A percentile compares a stretch with the other conserved stretches of the same genome.
Conservation (phyloP, 495 filamentous ascomycete genomes). For the Aspergillus bridgeri region DNA sequence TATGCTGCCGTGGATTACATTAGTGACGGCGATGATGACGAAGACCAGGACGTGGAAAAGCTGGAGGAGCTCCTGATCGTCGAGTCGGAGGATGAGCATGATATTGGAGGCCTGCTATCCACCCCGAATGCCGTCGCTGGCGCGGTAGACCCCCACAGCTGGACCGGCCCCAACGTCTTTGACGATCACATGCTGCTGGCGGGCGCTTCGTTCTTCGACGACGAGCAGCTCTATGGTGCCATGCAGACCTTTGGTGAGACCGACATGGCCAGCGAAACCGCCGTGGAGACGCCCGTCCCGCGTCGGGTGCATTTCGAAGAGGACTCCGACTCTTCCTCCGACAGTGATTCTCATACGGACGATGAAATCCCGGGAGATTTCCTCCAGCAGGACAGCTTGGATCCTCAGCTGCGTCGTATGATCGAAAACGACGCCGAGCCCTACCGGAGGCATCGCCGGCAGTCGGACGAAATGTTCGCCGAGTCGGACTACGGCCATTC, state of each 20-base stretch:
- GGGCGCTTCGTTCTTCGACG: slow-evolving; percentile 48
- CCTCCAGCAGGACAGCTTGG: slow-evolving; percentile 65
- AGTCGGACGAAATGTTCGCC: slow-evolving; percentile 44
- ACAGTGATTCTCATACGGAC: slow-evolving; percentile 49
- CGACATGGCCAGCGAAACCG: slow-evolving; percentile 41
- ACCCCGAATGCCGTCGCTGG: slow-evolving; percentile 21
- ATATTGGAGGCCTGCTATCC: slow-evolving; percentile 18
- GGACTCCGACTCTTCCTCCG: slow-evolving; percentile 49
- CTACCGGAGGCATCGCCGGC: slow-evolving; percentile 38
- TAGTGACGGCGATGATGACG: slow-evolving; percentile 66
- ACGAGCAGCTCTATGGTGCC: slow-evolving; percentile 47
- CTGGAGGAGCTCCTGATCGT: slow-evolving; percentile 72
- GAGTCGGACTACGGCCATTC: slow-evolving; percentile 44
- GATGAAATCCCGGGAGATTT: slow-evolving; percentile 69
- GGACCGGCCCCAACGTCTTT: slow-evolving; percentile 55
- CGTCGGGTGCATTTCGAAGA: slow-evolving; percentile 52
- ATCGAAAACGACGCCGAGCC: slow-evolving; percentile 60
- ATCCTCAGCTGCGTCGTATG: slow-evolving; percentile 64
- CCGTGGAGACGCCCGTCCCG: slow-evolving; percentile 38
- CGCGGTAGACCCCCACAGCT: slow-evolving; percentile 46
- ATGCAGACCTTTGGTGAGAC: slow-evolving; percentile 46
- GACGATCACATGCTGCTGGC: slow-evolving; percentile 49
- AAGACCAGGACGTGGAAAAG: slow-evolving; percentile 68
- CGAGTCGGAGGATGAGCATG: slow-evolving; percentile 49
- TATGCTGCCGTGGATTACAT: slow-evolving; percentile 77